Evolutionary conservation across 371 early-diverging fungal genomes (phyloP).

Genomic region (Mucor circinelloides): DNA sequence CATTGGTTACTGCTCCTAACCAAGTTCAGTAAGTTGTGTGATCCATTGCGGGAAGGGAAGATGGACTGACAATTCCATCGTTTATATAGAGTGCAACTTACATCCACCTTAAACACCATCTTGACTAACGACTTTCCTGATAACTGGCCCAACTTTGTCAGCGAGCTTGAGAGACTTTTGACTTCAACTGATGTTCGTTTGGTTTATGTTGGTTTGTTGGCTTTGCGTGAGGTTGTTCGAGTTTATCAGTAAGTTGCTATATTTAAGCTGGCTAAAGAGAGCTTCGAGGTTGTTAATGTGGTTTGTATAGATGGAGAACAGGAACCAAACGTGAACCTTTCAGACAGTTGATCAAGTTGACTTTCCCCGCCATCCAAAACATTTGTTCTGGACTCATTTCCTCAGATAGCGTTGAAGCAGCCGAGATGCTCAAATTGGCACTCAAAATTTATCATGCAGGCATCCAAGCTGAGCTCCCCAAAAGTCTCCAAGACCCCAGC

Average conservation of each 20-base stretch:
- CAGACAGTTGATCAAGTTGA: slow-evolving; percentile 65
- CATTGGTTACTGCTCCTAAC: slow-evolving; percentile 70
- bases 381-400: slow-evolving; percentile 65
- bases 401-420: slow-evolving; percentile 72
- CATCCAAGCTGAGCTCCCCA: slow-evolving; percentile 72
- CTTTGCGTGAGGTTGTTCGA: slow-evolving; percentile 80
- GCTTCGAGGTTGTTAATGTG: neutral
- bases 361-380: slow-evolving; percentile 75
- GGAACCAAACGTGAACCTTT: slow-evolving; percentile 62
- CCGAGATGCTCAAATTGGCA: slow-evolving; percentile 77
- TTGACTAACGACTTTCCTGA: slow-evolving; percentile 78
- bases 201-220: slow-evolving; percentile 78
- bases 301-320: slow-evolving; percentile 53
- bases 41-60: neutral
- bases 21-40: slow-evolving; percentile 65
- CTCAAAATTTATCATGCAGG: slow-evolving; percentile 78
- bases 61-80: neutral
- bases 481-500: slow-evolving; percentile 65
- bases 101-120: slow-evolving; percentile 71
- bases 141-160: slow-evolving; percentile 84
- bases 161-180: slow-evolving; percentile 63
- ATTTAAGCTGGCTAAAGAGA: neutral
- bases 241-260: slow-evolving; percentile 71
- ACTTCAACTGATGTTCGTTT: slow-evolving; percentile 67
- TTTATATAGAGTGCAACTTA: slow-evolving; percentile 70